A percentile compares a stretch with the other conserved stretches of the same genome.
Conservation (phyloP, 805 yeast species). For the Ogataea populi-albae region DNA sequence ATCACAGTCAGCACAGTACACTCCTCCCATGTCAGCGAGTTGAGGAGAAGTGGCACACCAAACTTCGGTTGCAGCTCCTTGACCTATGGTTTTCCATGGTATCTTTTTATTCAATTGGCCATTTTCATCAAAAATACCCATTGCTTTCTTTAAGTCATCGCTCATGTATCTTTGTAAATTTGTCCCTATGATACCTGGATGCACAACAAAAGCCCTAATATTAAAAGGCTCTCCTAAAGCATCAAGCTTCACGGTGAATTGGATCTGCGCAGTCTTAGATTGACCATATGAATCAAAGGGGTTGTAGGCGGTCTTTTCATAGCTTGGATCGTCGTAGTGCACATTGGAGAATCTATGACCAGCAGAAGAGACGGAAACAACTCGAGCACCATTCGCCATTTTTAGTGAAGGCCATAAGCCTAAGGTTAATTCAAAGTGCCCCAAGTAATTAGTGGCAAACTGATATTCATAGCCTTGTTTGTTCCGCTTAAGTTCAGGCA, state of each 20-base stretch:
- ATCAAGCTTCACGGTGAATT: slow-evolving; percentile 6
- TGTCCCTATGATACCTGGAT: slow-evolving; percentile 7
- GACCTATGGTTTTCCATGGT: slow-evolving; percentile 2
- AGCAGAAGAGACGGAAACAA: slow-evolving; percentile 2
- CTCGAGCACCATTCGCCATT: slow-evolving; percentile 7
- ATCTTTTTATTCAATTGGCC: too few relatives aligned
- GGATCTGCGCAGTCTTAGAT: slow-evolving; percentile 6
- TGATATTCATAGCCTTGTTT: slow-evolving; percentile 4
- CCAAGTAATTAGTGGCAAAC: slow-evolving; percentile 6
- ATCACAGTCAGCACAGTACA: slow-evolving; percentile 3
- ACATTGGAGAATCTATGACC: slow-evolving; percentile 4
- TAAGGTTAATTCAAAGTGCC: slow-evolving; percentile 5
- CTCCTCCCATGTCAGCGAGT: slow-evolving; percentile 5
- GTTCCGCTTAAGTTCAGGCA: slow-evolving; percentile 3
- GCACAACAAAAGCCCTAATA: slow-evolving; percentile 6
- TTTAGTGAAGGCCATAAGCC: slow-evolving; percentile 5
- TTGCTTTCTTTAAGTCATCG: background rate
- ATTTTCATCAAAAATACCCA: background rate
- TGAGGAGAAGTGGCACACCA: slow-evolving; percentile 7
- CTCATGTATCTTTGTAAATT: slow-evolving; percentile 5
- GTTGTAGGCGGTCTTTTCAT: background rate
- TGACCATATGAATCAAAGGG: slow-evolving; percentile 7
- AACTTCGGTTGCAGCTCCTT: slow-evolving; percentile 5
- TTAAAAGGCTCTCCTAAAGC: slow-evolving; percentile 3
- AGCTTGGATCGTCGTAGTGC: slow-evolving; percentile 4